Evolutionary conservation across 495 filamentous ascomycete genomes (phyloP).

Genomic region (Neurospora pannonica): DNA sequence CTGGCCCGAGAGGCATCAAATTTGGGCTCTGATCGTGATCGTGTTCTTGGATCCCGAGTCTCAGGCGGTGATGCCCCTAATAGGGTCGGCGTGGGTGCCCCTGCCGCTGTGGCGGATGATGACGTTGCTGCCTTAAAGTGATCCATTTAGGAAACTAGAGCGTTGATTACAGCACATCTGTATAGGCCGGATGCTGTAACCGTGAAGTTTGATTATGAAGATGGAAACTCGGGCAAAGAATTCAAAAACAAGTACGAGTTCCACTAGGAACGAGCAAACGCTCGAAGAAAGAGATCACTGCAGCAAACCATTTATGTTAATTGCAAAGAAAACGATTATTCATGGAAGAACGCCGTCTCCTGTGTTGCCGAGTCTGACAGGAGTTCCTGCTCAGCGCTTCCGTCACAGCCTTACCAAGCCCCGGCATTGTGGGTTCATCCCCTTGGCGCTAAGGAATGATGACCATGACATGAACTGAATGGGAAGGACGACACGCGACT

Average conservation of each 20-base stretch:
- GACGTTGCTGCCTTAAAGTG: not conserved
- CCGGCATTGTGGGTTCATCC: not conserved
- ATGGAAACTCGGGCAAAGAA: not conserved
- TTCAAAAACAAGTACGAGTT: not conserved
- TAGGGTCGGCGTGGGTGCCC: not conserved
- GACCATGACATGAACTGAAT: not conserved
- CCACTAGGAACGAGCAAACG: not conserved
- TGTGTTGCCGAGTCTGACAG: not conserved
- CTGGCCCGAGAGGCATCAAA: not conserved
- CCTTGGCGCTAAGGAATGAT: not conserved
- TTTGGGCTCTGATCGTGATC: not conserved
- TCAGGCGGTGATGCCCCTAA: not conserved
- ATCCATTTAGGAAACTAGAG: not conserved
- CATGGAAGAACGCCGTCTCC: not conserved
- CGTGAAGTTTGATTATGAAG: not conserved
- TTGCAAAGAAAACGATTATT: not conserved
- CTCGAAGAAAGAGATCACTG: not conserved
- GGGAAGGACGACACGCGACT: not conserved
- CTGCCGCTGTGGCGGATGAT: not conserved
- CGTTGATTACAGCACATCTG: not conserved
- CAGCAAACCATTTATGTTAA: not conserved
- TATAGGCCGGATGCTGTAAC: not conserved
- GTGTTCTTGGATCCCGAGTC: not conserved
- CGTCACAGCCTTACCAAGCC: not conserved
- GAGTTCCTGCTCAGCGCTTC: not conserved